phyloP scores from a whole-genome alignment of 345 rosid species.

The Aquilaria sinensis region DNA sequence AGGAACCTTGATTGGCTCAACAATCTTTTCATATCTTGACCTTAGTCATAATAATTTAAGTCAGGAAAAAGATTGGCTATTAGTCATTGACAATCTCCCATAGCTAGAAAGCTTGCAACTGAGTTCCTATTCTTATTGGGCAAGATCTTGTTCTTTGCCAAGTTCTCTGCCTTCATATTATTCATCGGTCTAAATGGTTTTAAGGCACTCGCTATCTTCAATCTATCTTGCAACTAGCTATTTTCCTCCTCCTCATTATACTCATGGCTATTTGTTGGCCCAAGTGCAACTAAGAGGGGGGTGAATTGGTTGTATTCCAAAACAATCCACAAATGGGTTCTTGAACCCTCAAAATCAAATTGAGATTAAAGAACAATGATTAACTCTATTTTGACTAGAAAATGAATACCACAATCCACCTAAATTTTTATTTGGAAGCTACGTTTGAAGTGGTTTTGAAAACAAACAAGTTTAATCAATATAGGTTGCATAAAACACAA shows the following conservation, averaged over 20 bases:
- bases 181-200: constrained; percentile 3
- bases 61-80: not conserved
- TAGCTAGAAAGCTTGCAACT: not conserved
- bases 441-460: no score
- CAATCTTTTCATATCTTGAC: not conserved
- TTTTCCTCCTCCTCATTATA: not conserved
- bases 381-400: no score
- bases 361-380: no score
- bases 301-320: no score
- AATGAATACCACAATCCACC: no score
- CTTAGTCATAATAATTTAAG: not conserved
- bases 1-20: constrained; percentile 8
- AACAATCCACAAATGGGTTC: no score
- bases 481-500: no score
- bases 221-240: constrained; percentile 5
- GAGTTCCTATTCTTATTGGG: not conserved
- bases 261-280: constrained; percentile 16
- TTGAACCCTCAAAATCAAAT: no score
- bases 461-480: no score
- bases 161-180: not conserved
- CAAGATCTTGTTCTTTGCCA: no score
- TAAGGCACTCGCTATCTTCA: constrained; percentile 4
- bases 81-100: not conserved
- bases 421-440: no score
- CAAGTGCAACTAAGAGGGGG: no score